phyloP scores from a whole-genome alignment of 805 yeast species.

The Tetrapisispora phaffii region DNA sequence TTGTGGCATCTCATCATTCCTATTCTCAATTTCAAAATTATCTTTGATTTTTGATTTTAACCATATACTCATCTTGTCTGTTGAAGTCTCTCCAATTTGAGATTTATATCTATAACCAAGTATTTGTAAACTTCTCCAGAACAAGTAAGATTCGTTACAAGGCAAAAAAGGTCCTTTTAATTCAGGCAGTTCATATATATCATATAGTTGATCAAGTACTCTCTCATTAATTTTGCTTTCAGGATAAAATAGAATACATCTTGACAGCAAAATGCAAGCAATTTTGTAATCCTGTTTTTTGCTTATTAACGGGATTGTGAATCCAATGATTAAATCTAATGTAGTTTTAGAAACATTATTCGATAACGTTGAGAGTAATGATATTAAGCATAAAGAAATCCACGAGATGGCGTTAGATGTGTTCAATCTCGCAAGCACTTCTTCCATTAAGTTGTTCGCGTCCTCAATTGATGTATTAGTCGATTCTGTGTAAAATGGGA shows the following conservation, averaged over 20 bases:
- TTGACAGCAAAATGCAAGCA: slow-evolving; percentile 20
- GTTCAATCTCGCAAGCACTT: slow-evolving; percentile 12
- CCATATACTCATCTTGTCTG: slow-evolving; percentile 42
- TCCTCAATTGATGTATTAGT: slow-evolving; percentile 1
- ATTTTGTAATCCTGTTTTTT: slow-evolving; percentile 13
- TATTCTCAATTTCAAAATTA: slow-evolving; percentile 7
- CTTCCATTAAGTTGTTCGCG: slow-evolving; percentile 5
- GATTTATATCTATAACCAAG: slow-evolving; percentile 31
- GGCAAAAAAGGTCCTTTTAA: slow-evolving; percentile 50
- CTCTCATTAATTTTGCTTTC: slow-evolving; percentile 30
- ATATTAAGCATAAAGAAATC: slow-evolving; percentile 16
- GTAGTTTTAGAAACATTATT: slow-evolving; percentile 8
- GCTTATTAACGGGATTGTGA: slow-evolving; percentile 30
- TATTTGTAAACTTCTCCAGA: slow-evolving; percentile 42
- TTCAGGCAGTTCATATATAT: slow-evolving; percentile 44
- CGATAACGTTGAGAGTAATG: slow-evolving; percentile 13
- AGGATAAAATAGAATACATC: slow-evolving; percentile 14
- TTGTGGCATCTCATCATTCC: slow-evolving; percentile 18
- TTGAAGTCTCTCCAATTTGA: slow-evolving; percentile 21
- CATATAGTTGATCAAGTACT: slow-evolving; percentile 38
- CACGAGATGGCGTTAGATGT: slow-evolving; percentile 11
- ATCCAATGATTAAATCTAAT: slow-evolving; percentile 19
- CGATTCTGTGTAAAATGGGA: slow-evolving; percentile 10
- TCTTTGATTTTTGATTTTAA: slow-evolving; percentile 6
- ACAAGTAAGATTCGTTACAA: slow-evolving; percentile 37